Evolutionary conservation across 176 grass and related monocot genomes (phyloP).

Genomic region (Triticum turgidum): DNA sequence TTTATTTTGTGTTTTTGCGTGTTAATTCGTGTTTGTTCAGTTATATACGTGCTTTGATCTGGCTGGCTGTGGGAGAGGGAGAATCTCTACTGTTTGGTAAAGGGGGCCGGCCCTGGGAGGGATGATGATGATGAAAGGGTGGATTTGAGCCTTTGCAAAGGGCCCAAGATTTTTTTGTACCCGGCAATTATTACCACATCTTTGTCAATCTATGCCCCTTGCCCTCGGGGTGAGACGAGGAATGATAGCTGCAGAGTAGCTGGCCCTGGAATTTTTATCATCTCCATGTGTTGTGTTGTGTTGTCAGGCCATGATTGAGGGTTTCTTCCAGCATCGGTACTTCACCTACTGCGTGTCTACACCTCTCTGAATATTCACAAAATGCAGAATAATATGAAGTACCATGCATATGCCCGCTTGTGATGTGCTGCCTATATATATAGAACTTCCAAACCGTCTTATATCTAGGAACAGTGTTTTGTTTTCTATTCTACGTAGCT

Average conservation of each 20-base stretch:
- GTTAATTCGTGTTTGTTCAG: too few species aligned
- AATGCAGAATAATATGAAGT: not conserved
- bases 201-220: conserved; percentile 48
- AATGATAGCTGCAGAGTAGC: conserved; percentile 47
- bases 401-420: too few species aligned
- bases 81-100: conserved; percentile 69
- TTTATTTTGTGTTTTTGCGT: too few species aligned
- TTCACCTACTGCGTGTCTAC: conserved; percentile 13
- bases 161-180: conserved; percentile 62
- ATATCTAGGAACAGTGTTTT: too few species aligned
- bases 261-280: conserved; percentile 35
- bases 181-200: conserved; percentile 58
- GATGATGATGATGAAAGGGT: conserved; percentile 51
- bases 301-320: conserved; percentile 53
- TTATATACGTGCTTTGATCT: not conserved
- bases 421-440: too few species aligned
- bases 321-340: conserved; percentile 22
- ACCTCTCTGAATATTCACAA: conserved; percentile 3
- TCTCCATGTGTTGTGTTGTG: conserved; percentile 19
- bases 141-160: conserved; percentile 58
- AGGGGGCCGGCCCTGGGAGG: conserved; percentile 9
- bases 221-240: conserved; percentile 24
- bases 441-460: too few species aligned
- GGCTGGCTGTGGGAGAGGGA: conserved; percentile 8
- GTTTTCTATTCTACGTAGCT: too few species aligned